Evolutionary conservation across 2,329 filamentous ascomycete species (phyloP), one percentile per base, ranked within the genome.

Genomic region (Trichoderma oligosporum): DNA sequence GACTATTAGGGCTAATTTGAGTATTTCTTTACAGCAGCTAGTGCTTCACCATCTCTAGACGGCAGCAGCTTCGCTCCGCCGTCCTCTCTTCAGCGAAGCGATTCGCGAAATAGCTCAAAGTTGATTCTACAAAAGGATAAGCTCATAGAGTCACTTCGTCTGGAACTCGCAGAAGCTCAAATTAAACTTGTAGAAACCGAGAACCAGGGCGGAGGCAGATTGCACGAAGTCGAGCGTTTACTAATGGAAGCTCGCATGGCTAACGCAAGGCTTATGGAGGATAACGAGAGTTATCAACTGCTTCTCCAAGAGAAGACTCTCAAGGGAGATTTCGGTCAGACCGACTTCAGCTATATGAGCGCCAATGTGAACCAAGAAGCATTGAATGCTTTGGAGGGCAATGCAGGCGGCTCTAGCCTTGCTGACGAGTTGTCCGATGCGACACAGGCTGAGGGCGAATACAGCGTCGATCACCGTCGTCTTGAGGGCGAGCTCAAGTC

Each of bases 221-320:
- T 96, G 68, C 88, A 90, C 63, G 91, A 96, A 72, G 82, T 97
- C n/a, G 92, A 97, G 74, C 87, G 88, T 65, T 84, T 89, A 62
- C 82, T 97, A 52, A 85, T 97, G 74, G 93, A 97, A 69, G 87
- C 91, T 36, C 90, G 92, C 66, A 94, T 97, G 88, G 88, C 91
- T 64, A 99, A 97, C 69, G 94, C 94, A 57, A 85, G 92, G 44
- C 78, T 99, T 61, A 94, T 97, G 89, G 94, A 99, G 74, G 94
- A 99, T 73, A 97, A 97, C 67, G 94, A 99, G 74, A 96, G 91
- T 74, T 99, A 96, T 74, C 93, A 97, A 73, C 82, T 97, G 35
- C 84, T 99, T 16, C 84, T 99, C 22, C 91, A 91, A 68, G 92
- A 97, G 73, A 93, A 91, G 79, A 97, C 94, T 1, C 82, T 99